These are phyloP conservation scores for Mycena capillaripes DNA, from an alignment of 768 basidiomycete species.

Conservation along the genomic window DNA sequence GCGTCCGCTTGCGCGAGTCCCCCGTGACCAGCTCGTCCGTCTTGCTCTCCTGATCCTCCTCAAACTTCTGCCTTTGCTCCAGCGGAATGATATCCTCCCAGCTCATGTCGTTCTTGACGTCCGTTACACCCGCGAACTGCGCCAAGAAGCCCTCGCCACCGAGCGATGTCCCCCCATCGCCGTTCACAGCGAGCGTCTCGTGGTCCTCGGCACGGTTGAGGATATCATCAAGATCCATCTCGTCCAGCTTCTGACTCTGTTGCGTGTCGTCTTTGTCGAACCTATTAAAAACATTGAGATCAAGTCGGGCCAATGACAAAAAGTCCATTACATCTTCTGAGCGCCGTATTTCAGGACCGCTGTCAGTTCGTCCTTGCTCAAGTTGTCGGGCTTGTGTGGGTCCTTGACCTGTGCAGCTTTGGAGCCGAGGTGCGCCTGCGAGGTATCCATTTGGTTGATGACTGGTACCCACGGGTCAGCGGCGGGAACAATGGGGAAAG, in stretches of 20 bases:
- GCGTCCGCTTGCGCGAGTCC: conserved; percentile 86
- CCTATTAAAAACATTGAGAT: conserved; percentile 56
- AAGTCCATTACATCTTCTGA: conserved; percentile 85
- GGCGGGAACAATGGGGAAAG: background rate
- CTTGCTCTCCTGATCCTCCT: conserved; percentile 81
- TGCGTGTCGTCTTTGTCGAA: conserved; percentile 97
- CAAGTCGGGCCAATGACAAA: background rate
- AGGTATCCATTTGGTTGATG: conserved; percentile 99
- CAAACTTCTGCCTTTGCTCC: conserved; percentile 89
- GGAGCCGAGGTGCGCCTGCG: conserved; percentile 93
- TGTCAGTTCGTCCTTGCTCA: conserved; percentile 96
- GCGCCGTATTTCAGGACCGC: conserved; percentile 99
- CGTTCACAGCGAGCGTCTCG: conserved; percentile 88
- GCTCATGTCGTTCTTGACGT: conserved; percentile 98
- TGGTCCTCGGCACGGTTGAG: conserved; percentile 97
- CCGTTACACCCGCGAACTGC: conserved; percentile 95
- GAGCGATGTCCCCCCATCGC: conserved; percentile 92
- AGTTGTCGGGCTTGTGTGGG: conserved; percentile 80
- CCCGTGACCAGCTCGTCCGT: conserved; percentile 79
- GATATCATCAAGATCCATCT: conserved; percentile 99
- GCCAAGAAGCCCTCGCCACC: conserved; percentile 98
- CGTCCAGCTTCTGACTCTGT: conserved; percentile 96
- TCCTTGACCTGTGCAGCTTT: conserved; percentile 79
- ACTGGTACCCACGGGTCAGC: conserved; percentile 64
- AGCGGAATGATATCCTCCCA: conserved; percentile 99